Evolutionary conservation across 2,329 filamentous ascomycete genomes (phyloP).

Genomic region (Fusarium temperatum): DNA sequence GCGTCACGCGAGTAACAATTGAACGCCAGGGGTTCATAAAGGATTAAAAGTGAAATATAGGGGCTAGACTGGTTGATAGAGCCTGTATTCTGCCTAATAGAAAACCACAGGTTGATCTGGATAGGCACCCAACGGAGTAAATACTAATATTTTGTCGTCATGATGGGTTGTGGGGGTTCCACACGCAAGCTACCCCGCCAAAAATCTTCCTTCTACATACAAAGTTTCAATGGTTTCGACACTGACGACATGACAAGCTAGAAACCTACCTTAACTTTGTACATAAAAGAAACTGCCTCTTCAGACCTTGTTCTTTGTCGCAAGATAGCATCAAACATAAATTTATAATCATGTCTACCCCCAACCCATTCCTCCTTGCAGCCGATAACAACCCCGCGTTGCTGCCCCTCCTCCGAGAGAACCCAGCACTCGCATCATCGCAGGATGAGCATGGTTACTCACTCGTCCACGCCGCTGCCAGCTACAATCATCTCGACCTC

Average conservation of each 20-base stretch:
- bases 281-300: not conserved
- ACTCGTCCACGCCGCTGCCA: slow-evolving; percentile 89
- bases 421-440: slow-evolving; percentile 77
- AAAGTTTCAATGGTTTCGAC: not conserved
- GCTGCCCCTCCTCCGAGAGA: slow-evolving; percentile 75
- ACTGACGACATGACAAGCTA: not conserved
- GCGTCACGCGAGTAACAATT: slow-evolving; percentile 15
- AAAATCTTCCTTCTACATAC: slow-evolving; percentile 13
- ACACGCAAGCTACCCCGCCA: slow-evolving; percentile 29
- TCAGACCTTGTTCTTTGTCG: not conserved
- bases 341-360: slow-evolving; percentile 13
- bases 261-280: not conserved
- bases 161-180: slow-evolving; percentile 1
- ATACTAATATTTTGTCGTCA: not conserved
- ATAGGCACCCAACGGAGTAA: not conserved
- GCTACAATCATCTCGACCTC: slow-evolving; percentile 87
- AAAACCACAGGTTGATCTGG: not conserved
- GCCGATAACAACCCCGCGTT: slow-evolving; percentile 82
- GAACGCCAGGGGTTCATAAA: not conserved
- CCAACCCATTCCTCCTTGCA: slow-evolving; percentile 78
- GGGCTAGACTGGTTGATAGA: too few relatives aligned
- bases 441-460: slow-evolving; percentile 96
- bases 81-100: not conserved
- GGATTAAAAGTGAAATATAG: not conserved
- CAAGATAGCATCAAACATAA: not conserved